Evolutionary conservation across 2,329 filamentous ascomycete species (phyloP), one percentile per base, ranked within the genome.

Genomic region (Claviceps sp.): DNA sequence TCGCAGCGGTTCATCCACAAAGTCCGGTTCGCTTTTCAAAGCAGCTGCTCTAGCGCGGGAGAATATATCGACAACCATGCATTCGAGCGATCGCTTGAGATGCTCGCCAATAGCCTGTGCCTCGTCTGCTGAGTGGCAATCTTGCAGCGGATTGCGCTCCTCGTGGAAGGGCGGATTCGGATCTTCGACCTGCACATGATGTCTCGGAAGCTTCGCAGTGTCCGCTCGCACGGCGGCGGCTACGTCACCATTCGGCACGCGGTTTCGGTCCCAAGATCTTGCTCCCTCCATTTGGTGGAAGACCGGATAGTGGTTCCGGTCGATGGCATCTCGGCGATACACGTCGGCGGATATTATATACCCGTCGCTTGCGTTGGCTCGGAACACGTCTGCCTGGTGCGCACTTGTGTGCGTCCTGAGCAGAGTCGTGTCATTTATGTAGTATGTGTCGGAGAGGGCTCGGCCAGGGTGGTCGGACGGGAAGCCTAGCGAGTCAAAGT

Each of bases 261-360:
- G 76, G 30, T 65, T 73, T 9, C 88, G 79, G 63, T 93, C 85
- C 91, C 93, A 98, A 51, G 89, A 84, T 59, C 85, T 78, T 8
- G 91, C 91, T 13, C 89, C 91, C 67, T 98, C 93, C 90, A 97
- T 97, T 71, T 98, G 93, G 70, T 98, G 93, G 68, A 98, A 98
- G 54, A 95, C 82, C 0, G 93, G 93, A 69, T 97, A 97, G 70
- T 98, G 93, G 60, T 85, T 93, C 52, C 87, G 81, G 69, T 98
- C 93, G 62, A 98, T 85, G 52, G 91, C 90, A 77, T 98, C 93
- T 57, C 93, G 79, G 44, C 93, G 82, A 68, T 97, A 98, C 18
- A 98, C 93, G 66, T 98, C 93, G 24, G 91, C 93, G 54, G 85
- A 86, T 64, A 98, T 87, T 37, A 95, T 85, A 65, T 89, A 98